These are phyloP conservation scores for Akanthomyces muscarius DNA, from an alignment of 2,329 filamentous ascomycete species.

Conservation along the genomic window DNA sequence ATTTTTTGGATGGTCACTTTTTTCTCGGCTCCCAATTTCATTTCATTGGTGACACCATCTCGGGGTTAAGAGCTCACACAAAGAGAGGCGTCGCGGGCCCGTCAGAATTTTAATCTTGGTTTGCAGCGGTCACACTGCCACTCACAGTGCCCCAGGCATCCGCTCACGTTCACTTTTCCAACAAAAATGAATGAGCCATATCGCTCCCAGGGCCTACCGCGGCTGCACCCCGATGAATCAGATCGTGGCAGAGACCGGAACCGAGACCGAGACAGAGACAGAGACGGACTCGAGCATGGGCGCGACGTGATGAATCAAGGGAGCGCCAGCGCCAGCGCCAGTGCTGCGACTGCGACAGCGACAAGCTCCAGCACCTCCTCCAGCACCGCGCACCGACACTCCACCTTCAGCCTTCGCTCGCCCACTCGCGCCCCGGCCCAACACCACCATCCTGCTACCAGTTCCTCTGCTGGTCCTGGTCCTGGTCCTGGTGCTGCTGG, in stretches of 20 bases:
- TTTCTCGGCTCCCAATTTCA: background rate
- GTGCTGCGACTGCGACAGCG: constrained; percentile 21
- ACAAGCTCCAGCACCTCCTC: background rate
- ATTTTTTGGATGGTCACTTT: background rate
- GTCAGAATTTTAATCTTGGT: background rate
- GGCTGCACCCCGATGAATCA: background rate
- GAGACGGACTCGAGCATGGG: constrained; percentile 30
- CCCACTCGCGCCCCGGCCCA: constrained; percentile 33
- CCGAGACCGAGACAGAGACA: constrained; percentile 25
- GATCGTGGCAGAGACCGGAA: constrained; percentile 1
- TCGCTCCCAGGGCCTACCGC: background rate
- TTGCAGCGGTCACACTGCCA: background rate
- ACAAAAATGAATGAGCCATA: background rate
- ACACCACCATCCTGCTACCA: constrained; percentile 24
- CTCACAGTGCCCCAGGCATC: background rate
- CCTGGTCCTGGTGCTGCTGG: background rate
- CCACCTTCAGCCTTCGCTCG: constrained; percentile 47
- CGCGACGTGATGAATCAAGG: constrained; percentile 44
- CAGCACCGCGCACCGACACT: constrained; percentile 33
- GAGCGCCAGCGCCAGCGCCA: background rate
- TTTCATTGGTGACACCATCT: constrained; percentile 6
- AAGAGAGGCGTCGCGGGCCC: background rate
- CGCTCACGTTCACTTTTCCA: too few species aligned
- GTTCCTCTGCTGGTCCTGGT: background rate
- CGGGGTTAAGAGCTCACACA: background rate